Conservation (phyloP, 176 grass and related monocot species). For the Alloteropsis semialata region DNA sequence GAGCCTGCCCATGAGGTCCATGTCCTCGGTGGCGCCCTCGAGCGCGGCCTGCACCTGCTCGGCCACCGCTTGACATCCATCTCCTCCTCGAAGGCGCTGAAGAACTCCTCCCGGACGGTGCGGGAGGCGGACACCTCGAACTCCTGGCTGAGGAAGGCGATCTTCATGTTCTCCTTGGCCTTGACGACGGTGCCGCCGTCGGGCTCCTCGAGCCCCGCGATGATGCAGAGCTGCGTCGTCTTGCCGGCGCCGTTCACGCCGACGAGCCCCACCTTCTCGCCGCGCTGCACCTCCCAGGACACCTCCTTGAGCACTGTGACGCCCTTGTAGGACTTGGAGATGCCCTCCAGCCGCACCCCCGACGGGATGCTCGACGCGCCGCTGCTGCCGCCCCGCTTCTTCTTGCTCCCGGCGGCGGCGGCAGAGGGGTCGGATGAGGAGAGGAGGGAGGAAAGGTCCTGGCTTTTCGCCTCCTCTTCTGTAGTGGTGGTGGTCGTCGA, state of each 20-base stretch:
- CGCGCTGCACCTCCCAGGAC: slow-evolving; percentile 91
- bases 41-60: slow-evolving; percentile 81
- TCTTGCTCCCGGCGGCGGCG: slow-evolving; percentile 19
- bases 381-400: slow-evolving; percentile 53
- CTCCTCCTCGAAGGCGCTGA: slow-evolving; percentile 79
- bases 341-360: slow-evolving; percentile 74
- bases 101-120: slow-evolving; percentile 72
- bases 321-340: slow-evolving; percentile 83
- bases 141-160: slow-evolving; percentile 88
- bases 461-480: neutral
- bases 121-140: slow-evolving; percentile 79
- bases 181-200: slow-evolving; percentile 81
- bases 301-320: slow-evolving; percentile 80
- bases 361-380: slow-evolving; percentile 90
- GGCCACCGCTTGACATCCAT: slow-evolving; percentile 69
- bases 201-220: slow-evolving; percentile 67
- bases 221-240: slow-evolving; percentile 87
- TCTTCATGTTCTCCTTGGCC: slow-evolving; percentile 82
- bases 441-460: slow-evolving; percentile 53
- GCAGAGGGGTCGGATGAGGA: too few relatives aligned
- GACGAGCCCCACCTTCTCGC: slow-evolving; percentile 91
- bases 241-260: slow-evolving; percentile 96
- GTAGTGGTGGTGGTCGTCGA: slow-evolving; percentile 31
- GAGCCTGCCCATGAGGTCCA: slow-evolving; percentile 77
- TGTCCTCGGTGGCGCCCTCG: slow-evolving; percentile 66